These are phyloP conservation scores for Fusarium napiforme DNA, from an alignment of 2,329 filamentous ascomycete species.

Conservation along the genomic window DNA sequence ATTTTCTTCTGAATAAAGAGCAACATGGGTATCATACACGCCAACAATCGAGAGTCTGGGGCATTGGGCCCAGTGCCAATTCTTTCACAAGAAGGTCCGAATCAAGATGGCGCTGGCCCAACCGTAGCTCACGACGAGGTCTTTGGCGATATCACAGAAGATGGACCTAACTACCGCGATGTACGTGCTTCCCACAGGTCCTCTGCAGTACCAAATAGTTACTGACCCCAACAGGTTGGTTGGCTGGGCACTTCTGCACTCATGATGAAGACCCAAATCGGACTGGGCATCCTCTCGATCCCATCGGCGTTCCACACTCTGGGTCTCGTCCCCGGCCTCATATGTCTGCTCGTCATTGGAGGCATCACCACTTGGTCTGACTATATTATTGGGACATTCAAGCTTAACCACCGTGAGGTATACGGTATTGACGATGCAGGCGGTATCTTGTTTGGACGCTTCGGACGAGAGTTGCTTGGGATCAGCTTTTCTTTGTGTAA, in stretches of 20 bases:
- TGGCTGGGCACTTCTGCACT: slow-evolving; percentile 57
- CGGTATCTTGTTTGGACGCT: slow-evolving; percentile 58
- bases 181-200: slow-evolving; percentile 25
- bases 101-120: background rate
- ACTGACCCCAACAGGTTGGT: slow-evolving; percentile 48
- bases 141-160: slow-evolving; percentile 46
- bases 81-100: background rate
- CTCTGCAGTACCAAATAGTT: background rate
- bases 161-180: slow-evolving; percentile 47
- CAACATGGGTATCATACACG: background rate
- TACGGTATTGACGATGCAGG: slow-evolving; percentile 67
- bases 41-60: background rate
- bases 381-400: slow-evolving; percentile 62
- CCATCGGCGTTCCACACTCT: slow-evolving; percentile 58
- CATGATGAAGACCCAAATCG: slow-evolving; percentile 61
- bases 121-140: slow-evolving; percentile 43
- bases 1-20: background rate
- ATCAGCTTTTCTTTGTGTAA: slow-evolving; percentile 50
- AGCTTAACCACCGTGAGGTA: slow-evolving; percentile 60
- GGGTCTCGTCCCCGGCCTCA: slow-evolving; percentile 59
- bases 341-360: slow-evolving; percentile 55
- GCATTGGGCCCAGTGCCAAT: background rate
- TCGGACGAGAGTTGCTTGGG: slow-evolving; percentile 57
- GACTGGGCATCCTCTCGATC: slow-evolving; percentile 60
- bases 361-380: slow-evolving; percentile 61